These are phyloP conservation scores for Juglanconis juglandina DNA, from an alignment of 2,329 filamentous ascomycete genomes.

Conservation along the genomic window DNA sequence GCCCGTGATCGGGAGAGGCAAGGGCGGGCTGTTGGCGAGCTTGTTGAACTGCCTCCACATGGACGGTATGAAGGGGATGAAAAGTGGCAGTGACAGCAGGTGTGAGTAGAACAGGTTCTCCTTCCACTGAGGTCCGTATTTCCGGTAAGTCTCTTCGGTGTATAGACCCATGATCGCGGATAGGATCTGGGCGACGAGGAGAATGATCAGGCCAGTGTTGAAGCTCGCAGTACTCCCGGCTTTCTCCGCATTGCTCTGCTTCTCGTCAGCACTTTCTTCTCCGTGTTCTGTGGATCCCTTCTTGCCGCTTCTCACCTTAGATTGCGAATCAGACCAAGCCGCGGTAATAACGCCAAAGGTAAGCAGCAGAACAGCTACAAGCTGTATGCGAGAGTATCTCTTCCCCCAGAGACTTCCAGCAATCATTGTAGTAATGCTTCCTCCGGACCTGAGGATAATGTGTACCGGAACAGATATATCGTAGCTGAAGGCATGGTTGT, in stretches of 20 bases:
- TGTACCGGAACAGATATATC: constrained; percentile 94
- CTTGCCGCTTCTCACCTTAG: constrained; percentile 59
- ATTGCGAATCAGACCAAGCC: constrained; percentile 83
- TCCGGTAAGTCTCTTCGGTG: constrained; percentile 83
- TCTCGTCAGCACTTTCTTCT: constrained; percentile 23
- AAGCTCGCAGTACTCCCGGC: constrained; percentile 39
- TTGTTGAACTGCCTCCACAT: constrained; percentile 62
- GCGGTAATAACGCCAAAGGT: constrained; percentile 84
- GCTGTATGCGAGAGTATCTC: constrained; percentile 74
- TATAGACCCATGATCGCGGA: constrained; percentile 95
- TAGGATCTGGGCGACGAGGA: constrained; percentile 83
- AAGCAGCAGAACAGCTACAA: constrained; percentile 76
- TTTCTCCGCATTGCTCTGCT: constrained; percentile 22
- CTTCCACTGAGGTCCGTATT: constrained; percentile 85
- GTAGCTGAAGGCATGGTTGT: constrained; percentile 97
- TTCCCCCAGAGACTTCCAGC: constrained; percentile 88
- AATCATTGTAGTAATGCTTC: constrained; percentile 90
- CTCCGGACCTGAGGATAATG: constrained; percentile 92
- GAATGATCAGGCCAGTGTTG: constrained; percentile 70
- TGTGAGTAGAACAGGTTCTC: constrained; percentile 96
- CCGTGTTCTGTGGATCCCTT: neutral
- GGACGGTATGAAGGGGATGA: constrained; percentile 66
- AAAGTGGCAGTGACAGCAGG: constrained; percentile 71
- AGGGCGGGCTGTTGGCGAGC: constrained; percentile 61
- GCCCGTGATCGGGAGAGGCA: constrained; percentile 41